A percentile compares a stretch with the other conserved stretches of the same genome.
phyloP scores from a whole-genome alignment of 306 rosid species.

The Carpinus viminea region DNA sequence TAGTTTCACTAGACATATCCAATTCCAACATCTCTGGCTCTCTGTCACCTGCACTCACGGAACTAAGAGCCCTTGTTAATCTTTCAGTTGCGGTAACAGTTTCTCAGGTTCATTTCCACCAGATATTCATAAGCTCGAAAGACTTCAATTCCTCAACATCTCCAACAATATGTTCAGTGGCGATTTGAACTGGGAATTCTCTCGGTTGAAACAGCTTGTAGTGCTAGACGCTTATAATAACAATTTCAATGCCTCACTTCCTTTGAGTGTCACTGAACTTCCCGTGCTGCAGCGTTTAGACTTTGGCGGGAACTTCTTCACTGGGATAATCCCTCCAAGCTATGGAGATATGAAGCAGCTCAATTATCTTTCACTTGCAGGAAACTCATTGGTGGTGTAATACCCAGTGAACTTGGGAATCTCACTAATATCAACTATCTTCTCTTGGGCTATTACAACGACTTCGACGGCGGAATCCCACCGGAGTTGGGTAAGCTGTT shows the following conservation, averaged over 20 bases:
- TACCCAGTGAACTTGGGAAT: slow-evolving; percentile 73
- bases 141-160: slow-evolving; percentile 64
- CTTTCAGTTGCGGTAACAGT: slow-evolving; percentile 52
- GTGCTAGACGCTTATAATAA: slow-evolving; percentile 76
- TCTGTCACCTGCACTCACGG: slow-evolving; percentile 60
- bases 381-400: slow-evolving; percentile 76
- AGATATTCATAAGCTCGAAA: slow-evolving; percentile 41
- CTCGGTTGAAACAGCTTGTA: slow-evolving; percentile 40
- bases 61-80: slow-evolving; percentile 42
- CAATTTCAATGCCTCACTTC: slow-evolving; percentile 68
- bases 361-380: slow-evolving; percentile 67
- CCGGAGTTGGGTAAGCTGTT: slow-evolving; percentile 52
- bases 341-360: slow-evolving; percentile 63
- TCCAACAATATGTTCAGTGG: slow-evolving; percentile 77
- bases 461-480: slow-evolving; percentile 79
- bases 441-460: slow-evolving; percentile 73
- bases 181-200: slow-evolving; percentile 52
- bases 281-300: slow-evolving; percentile 53
- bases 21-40: slow-evolving; percentile 63
- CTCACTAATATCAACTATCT: slow-evolving; percentile 58
- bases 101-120: slow-evolving; percentile 53
- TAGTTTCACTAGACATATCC: slow-evolving; percentile 70
- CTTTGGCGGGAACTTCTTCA: slow-evolving; percentile 79
- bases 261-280: slow-evolving; percentile 50
- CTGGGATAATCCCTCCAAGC: slow-evolving; percentile 58